Evolutionary conservation across 352 stramenopile genomes (phyloP), one percentile per base, ranked within the genome.

Genomic region (Phytophthora podocarpi): DNA sequence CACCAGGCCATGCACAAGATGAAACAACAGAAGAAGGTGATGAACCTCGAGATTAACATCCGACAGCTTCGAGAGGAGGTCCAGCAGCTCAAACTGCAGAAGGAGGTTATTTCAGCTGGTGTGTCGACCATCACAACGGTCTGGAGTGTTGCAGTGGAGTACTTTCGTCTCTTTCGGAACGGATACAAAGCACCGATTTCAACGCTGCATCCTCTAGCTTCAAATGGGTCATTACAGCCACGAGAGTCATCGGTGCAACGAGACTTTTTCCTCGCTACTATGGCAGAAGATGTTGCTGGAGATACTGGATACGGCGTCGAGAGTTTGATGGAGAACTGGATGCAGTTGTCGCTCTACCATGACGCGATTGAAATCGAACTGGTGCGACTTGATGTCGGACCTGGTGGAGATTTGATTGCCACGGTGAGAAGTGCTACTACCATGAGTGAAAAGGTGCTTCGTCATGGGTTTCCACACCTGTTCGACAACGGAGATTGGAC

Each of bases 121-220:
- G 41, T 62, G 4, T 27, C 31, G 31, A 55, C 53, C 16, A 53
- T 40, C 42, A 41, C 32, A 13, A 62, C 53, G 13, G 41, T 47
- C 16, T 62, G 53, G 53, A 55, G 41, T 18, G 32, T 61, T 3
- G 41, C 41, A 7, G 53, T 24, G 3, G 53, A 61, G 31, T 61
- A 61, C 41, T 61, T 61, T 46, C 53, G 32, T 21, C 53, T 62
- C 5, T 62, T 63, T 23, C 35, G 34, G 32, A 56, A 63, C 54
- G 43, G 54, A 3, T 63, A 27, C 27, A 47, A 49, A 26, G 32
- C 16, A 1, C 53, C 53, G 0, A 54, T 41, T n/a, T 15, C 20
- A 7, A 54, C 26, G 18, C 6, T 47, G 9, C 54, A 41, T 2
- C 16, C 53, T 16, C 21, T 26, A 7, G 5, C 31, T 4, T 28